Conservation (phyloP, 2,329 filamentous ascomycete genomes). For the Lecanicillium sp. region DNA sequence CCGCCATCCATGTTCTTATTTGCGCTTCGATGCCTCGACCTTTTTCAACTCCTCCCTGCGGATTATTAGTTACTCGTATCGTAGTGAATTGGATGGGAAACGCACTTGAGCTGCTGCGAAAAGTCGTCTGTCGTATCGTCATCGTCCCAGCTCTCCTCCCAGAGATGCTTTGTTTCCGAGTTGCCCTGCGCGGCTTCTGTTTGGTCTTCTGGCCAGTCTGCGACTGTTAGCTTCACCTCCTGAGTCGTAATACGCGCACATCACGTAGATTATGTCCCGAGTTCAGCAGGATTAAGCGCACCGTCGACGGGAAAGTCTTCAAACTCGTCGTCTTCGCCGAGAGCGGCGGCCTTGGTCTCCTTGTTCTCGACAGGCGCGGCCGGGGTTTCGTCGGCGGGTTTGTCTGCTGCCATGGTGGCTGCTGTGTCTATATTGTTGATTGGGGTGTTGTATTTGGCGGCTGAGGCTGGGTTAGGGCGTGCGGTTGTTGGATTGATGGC, state of each 20-base stretch:
- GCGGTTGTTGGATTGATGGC: too few species aligned
- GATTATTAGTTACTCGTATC: constrained; percentile 12
- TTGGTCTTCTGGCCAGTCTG: constrained; percentile 91
- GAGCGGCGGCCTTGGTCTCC: constrained; percentile 49
- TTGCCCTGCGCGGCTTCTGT: constrained; percentile 68
- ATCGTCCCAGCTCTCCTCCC: constrained; percentile 99
- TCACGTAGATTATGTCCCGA: background rate
- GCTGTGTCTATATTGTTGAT: constrained; percentile 17
- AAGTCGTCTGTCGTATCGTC: constrained; percentile 97
- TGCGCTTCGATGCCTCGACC: constrained; percentile 68
- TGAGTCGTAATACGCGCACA: too few species aligned
- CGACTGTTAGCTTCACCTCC: too few species aligned
- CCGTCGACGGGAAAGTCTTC: constrained; percentile 98
- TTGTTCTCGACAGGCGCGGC: constrained; percentile 35
- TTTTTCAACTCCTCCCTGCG: constrained; percentile 86
- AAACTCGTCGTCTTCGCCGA: constrained; percentile 98
- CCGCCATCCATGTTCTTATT: constrained; percentile 23
- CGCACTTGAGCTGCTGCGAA: constrained; percentile 85
- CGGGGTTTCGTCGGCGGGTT: constrained; percentile 22
- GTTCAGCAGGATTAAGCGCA: constrained; percentile 31
- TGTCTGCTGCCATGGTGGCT: constrained; percentile 23
- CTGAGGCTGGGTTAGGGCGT: background rate
- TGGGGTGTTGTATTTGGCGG: constrained; percentile 1
- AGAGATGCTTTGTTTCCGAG: constrained; percentile 69
- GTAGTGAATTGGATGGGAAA: background rate